Conservation (phyloP, 768 basidiomycete species). For the Termitomyces eurrhizus region DNA sequence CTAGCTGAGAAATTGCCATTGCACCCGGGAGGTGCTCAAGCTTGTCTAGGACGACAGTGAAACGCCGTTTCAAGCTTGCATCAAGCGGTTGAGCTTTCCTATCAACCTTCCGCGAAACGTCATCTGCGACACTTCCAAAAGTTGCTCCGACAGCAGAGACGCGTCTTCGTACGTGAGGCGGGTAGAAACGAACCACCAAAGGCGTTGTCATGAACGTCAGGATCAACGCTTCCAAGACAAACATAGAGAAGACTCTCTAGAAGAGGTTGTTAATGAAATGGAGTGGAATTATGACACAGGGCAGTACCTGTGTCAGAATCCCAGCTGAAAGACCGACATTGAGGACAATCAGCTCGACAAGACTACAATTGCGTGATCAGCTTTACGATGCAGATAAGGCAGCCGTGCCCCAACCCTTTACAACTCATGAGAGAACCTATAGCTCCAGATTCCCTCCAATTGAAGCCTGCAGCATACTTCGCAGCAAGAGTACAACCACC, state of each 20-base stretch:
- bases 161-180: constrained; percentile 52
- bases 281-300: not conserved
- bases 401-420: constrained; percentile 61
- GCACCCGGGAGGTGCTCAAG: constrained; percentile 85
- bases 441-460: constrained; percentile 74
- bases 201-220: constrained; percentile 89
- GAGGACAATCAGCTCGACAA: constrained; percentile 93
- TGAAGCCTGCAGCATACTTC: constrained; percentile 62
- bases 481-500: constrained; percentile 77
- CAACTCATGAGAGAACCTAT: constrained; percentile 95
- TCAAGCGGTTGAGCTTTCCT: constrained; percentile 4
- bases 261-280: not conserved
- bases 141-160: constrained; percentile 42
- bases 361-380: constrained; percentile 31
- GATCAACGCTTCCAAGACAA: constrained; percentile 79
- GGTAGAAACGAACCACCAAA: constrained; percentile 62
- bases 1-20: constrained; percentile 86
- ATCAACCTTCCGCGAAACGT: constrained; percentile 22
- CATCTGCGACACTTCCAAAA: constrained; percentile 42
- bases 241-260: constrained; percentile 87
- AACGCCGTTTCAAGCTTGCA: constrained; percentile 32
- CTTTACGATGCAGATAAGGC: not conserved
- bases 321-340: constrained; percentile 86
- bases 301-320: constrained; percentile 57
- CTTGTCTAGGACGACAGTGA: constrained; percentile 86